These are phyloP conservation scores for Ustulina deusta DNA, from an alignment of 2,329 filamentous ascomycete genomes.

Conservation along the genomic window DNA sequence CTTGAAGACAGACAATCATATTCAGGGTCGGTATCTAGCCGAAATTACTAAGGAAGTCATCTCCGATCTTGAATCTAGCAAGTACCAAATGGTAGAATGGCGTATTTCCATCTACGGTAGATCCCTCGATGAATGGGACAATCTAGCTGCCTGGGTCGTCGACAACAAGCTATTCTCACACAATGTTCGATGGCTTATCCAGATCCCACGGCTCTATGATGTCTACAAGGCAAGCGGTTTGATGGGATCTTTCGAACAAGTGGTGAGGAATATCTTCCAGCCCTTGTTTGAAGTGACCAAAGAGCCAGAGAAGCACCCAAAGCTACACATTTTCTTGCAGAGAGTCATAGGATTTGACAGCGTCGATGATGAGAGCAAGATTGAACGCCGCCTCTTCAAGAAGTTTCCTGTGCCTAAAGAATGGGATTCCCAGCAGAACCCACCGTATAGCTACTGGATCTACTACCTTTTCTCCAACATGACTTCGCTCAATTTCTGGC, in stretches of 20 bases:
- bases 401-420: constrained; percentile 92
- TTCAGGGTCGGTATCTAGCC: constrained; percentile 93
- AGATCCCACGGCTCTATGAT: constrained; percentile 93
- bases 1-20: constrained; percentile 97
- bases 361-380: constrained; percentile 98
- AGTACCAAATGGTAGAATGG: constrained; percentile 99
- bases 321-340: constrained; percentile 94
- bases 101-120: constrained; percentile 97
- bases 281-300: constrained; percentile 95
- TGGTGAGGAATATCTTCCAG: constrained; percentile 91
- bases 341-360: constrained; percentile 97
- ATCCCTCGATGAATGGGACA: constrained; percentile 95
- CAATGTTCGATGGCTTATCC: constrained; percentile 97
- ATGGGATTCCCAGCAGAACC: constrained; percentile 94
- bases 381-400: constrained; percentile 91
- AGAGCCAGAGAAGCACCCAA: constrained; percentile 86
- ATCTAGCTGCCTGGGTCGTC: constrained; percentile 94
- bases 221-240: constrained; percentile 91
- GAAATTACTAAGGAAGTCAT: constrained; percentile 99
- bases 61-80: constrained; percentile 95
- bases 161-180: constrained; percentile 98
- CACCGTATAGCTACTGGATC: constrained; percentile 98
- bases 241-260: constrained; percentile 90
- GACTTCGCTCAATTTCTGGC: constrained; percentile 89
- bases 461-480: constrained; percentile 98